Evolutionary conservation across 805 yeast species (phyloP).

Genomic region (Schizosaccharomyces octosporus): DNA sequence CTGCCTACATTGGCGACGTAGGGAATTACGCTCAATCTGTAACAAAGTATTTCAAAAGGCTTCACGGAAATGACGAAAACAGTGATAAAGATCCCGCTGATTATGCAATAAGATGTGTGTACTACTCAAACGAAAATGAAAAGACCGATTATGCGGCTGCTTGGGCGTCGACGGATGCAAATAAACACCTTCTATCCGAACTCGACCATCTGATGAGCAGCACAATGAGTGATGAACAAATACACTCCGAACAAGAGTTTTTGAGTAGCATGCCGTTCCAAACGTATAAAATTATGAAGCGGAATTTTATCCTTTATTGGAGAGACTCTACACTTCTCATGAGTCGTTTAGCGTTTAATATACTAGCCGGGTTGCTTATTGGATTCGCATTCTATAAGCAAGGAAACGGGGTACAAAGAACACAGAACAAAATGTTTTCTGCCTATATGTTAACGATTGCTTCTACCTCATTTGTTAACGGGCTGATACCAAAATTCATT

Average conservation of each 20-base stretch:
- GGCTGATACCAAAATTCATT: slow-evolving; percentile 37
- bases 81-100: slow-evolving; percentile 34
- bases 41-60: slow-evolving; percentile 38
- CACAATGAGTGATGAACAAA: slow-evolving; percentile 1
- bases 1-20: slow-evolving; percentile 52
- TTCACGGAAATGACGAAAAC: slow-evolving; percentile 14
- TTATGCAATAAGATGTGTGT: slow-evolving; percentile 56
- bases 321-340: slow-evolving; percentile 35
- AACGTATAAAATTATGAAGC: slow-evolving; percentile 20
- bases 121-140: slow-evolving; percentile 20
- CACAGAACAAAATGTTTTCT: slow-evolving; percentile 66
- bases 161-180: slow-evolving; percentile 26
- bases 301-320: slow-evolving; percentile 37
- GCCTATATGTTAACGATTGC: slow-evolving; percentile 41
- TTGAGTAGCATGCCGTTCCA: slow-evolving; percentile 23
- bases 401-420: slow-evolving; percentile 31
- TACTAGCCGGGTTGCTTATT: slow-evolving; percentile 30
- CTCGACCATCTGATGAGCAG: slow-evolving; percentile 12
- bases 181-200: neutral
- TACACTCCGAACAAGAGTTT: slow-evolving; percentile 20
- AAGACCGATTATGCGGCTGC: slow-evolving; percentile 42
- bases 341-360: slow-evolving; percentile 29
- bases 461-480: slow-evolving; percentile 33
- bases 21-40: slow-evolving; percentile 34
- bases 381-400: slow-evolving; percentile 51